These are phyloP conservation scores for Globisporangium megalacanthum DNA, from an alignment of 352 stramenopile genomes.

Conservation along the genomic window DNA sequence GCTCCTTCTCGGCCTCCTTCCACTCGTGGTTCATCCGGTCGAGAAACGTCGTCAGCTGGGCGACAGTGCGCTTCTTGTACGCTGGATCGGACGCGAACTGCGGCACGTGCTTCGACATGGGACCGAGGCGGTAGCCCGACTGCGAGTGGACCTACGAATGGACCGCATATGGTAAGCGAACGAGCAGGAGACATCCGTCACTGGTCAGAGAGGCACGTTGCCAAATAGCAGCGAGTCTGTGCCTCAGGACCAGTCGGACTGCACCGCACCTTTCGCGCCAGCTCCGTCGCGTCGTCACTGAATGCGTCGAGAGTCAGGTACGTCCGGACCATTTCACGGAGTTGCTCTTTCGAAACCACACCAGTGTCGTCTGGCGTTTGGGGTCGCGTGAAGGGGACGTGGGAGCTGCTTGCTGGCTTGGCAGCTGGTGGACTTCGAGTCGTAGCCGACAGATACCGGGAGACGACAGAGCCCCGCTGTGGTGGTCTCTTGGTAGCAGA, in stretches of 20 bases:
- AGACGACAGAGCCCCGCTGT: conserved; percentile 5
- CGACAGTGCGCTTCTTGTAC: conserved; percentile 41
- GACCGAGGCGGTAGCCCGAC: conserved; percentile 44
- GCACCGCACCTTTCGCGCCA: conserved; percentile 26
- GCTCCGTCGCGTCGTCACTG: conserved; percentile 34
- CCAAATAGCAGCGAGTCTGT: no score
- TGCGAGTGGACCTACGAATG: conserved; percentile 25
- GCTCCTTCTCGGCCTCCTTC: conserved; percentile 34
- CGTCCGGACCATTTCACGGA: conserved; percentile 30
- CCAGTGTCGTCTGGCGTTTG: background rate
- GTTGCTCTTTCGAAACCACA: conserved; percentile 8
- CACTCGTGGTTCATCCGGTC: conserved; percentile 50
- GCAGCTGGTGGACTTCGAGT: background rate
- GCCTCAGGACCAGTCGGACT: background rate
- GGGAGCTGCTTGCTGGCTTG: background rate
- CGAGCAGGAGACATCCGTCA: no score
- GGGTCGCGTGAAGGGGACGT: background rate
- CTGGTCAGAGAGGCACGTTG: no score
- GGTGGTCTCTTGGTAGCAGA: background rate
- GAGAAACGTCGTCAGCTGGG: conserved; percentile 28
- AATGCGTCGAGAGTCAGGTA: conserved; percentile 34
- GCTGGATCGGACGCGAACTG: conserved; percentile 30
- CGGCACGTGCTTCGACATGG: conserved; percentile 20
- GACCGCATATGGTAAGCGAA: no score
- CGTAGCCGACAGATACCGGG: background rate